Conservation (phyloP, 768 basidiomycete species). For the Lactifluus pinguis region DNA sequence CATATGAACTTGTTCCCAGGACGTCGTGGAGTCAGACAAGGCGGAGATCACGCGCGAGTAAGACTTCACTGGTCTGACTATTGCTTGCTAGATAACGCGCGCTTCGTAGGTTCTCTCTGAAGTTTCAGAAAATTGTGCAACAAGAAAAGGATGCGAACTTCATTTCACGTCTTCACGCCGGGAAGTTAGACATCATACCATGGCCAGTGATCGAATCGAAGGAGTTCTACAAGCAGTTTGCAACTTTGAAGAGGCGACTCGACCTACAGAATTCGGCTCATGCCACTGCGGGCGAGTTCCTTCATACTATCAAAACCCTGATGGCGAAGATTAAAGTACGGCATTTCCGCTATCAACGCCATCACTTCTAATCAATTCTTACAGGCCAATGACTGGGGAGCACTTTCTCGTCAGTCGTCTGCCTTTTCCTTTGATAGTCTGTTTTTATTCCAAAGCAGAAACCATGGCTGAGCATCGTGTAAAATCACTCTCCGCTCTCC, state of each 20-base stretch:
- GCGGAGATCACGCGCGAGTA: slow-evolving; percentile 50
- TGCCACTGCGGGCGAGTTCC: slow-evolving; percentile 18
- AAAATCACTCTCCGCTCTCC: too few relatives aligned
- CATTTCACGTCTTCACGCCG: slow-evolving; percentile 50
- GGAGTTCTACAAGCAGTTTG: slow-evolving; percentile 23
- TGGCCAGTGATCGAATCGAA: slow-evolving; percentile 33
- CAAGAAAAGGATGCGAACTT: slow-evolving; percentile 55
- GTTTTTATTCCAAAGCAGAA: too few relatives aligned
- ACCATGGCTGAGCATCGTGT: too few relatives aligned
- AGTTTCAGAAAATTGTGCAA: slow-evolving; percentile 52
- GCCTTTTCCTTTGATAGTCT: too few relatives aligned
- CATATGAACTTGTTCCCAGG: slow-evolving; percentile 29
- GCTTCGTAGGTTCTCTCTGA: slow-evolving; percentile 38
- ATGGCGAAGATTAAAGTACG: too few relatives aligned
- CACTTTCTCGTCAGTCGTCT: too few relatives aligned
- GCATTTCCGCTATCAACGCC: too few relatives aligned
- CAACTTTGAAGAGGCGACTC: slow-evolving; percentile 35
- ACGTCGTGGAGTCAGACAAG: slow-evolving; percentile 54
- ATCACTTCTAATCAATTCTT: too few relatives aligned
- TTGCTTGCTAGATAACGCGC: neutral
- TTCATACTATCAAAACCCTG: too few relatives aligned
- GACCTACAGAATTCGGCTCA: slow-evolving; percentile 44
- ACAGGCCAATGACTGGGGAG: too few relatives aligned
- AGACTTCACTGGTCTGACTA: slow-evolving; percentile 13
- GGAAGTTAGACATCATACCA: slow-evolving; percentile 47